These are phyloP conservation scores for Rhizophora mangle DNA, from an alignment of 345 rosid species.

Conservation along the genomic window DNA sequence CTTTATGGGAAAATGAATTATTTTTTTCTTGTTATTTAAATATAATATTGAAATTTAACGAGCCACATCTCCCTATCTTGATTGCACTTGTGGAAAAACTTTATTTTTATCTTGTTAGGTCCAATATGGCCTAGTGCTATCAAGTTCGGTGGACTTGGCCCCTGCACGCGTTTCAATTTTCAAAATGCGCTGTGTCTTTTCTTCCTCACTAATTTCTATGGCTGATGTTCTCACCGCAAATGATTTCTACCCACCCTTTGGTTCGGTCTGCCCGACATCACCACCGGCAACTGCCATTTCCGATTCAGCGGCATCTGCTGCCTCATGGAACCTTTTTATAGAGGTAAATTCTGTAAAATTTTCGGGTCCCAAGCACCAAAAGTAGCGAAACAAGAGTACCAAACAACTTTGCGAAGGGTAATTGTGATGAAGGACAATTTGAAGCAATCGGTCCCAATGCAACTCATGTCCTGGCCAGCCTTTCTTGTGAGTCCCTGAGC, in stretches of 20 bases:
- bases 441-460: slow-evolving; percentile 5
- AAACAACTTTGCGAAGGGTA: slow-evolving; percentile 1
- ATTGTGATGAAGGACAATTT: neutral
- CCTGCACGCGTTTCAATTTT: too few relatives aligned
- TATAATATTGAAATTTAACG: too few relatives aligned
- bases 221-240: too few relatives aligned
- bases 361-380: slow-evolving; percentile 4
- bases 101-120: too few relatives aligned
- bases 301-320: neutral
- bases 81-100: too few relatives aligned
- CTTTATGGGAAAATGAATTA: too few relatives aligned
- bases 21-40: too few relatives aligned
- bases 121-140: too few relatives aligned
- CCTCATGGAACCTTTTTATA: slow-evolving; percentile 3
- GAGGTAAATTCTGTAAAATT: slow-evolving; percentile 5
- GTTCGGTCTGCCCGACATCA: neutral
- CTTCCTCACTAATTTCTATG: too few relatives aligned
- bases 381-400: neutral
- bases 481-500: neutral
- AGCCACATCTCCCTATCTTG: too few relatives aligned
- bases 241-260: neutral
- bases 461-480: slow-evolving; percentile 1
- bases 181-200: too few relatives aligned
- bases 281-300: neutral
- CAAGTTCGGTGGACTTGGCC: too few relatives aligned